A percentile compares a stretch with the other conserved stretches of the same genome.
Evolutionary conservation across 225 moss, liverwort and hornwort species (phyloP).

Genomic region (Straminergon stramineum): DNA sequence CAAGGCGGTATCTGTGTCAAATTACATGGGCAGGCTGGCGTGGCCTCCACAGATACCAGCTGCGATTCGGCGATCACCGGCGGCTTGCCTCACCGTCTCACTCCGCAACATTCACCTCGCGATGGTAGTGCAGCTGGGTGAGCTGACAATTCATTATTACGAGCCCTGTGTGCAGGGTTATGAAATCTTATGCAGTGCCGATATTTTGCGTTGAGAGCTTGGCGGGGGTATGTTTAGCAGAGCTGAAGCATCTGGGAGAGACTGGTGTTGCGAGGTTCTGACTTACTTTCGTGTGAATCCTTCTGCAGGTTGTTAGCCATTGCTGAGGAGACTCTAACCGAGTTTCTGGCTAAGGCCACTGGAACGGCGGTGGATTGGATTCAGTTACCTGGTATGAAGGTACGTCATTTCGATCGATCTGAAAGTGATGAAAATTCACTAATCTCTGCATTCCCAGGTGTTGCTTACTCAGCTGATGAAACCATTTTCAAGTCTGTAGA

Average conservation of each 20-base stretch:
- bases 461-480: not conserved
- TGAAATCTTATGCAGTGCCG: not conserved
- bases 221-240: not conserved
- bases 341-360: constrained; percentile 97
- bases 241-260: not conserved
- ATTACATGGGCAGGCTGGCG: constrained; percentile 48
- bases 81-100: constrained; percentile 44
- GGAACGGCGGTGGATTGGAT: constrained; percentile 99
- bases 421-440: not conserved
- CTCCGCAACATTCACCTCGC: constrained; percentile 62
- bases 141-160: not conserved
- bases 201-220: not conserved
- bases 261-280: not conserved
- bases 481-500: not conserved
- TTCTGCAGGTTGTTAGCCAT: constrained; percentile 74
- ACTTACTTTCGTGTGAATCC: not conserved
- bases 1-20: constrained; percentile 60
- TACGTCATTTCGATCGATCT: constrained; percentile 1
- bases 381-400: constrained; percentile 99
- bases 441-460: not conserved
- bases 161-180: not conserved
- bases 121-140: constrained; percentile 54
- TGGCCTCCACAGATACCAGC: constrained; percentile 72
- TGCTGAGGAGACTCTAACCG: constrained; percentile 95
- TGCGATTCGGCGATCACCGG: constrained; percentile 55